These are phyloP conservation scores for Alternaria arborescens DNA, from an alignment of 2,329 filamentous ascomycete genomes.

Conservation along the genomic window DNA sequence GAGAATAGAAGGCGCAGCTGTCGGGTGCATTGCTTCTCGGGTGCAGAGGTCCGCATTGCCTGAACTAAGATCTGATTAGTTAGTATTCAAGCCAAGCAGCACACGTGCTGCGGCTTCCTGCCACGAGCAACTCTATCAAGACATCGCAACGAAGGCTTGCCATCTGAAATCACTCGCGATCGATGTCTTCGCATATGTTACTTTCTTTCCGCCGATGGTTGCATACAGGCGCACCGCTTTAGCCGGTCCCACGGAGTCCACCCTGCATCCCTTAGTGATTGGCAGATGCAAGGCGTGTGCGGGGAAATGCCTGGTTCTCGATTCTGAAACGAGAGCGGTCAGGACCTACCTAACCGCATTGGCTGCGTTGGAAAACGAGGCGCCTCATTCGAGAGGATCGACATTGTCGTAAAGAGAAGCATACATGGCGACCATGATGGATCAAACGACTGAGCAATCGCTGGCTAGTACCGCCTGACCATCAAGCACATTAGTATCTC, in stretches of 20 bases:
- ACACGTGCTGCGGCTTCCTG: slow-evolving; percentile 4
- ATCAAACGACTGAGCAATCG: not conserved
- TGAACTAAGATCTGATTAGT: slow-evolving; percentile 15
- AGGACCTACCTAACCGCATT: slow-evolving; percentile 11
- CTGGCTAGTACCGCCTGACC: not conserved
- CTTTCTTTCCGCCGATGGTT: not conserved
- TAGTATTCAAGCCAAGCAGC: not conserved
- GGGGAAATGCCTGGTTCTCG: slow-evolving; percentile 18
- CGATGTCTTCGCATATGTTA: slow-evolving; percentile 3
- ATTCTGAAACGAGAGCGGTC: slow-evolving; percentile 19
- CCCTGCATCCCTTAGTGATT: slow-evolving; percentile 6
- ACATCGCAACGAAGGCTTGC: slow-evolving; percentile 1
- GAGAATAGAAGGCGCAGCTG: not conserved
- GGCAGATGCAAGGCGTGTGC: slow-evolving; percentile 14
- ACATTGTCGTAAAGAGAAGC: not conserved
- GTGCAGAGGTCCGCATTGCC: slow-evolving; percentile 4
- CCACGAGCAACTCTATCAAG: slow-evolving; percentile 5
- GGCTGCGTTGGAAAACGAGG: slow-evolving; percentile 6
- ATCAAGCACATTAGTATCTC: not conserved
- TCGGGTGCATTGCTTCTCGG: slow-evolving; percentile 13
- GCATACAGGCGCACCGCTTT: slow-evolving; percentile 5
- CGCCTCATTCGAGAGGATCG: slow-evolving; percentile 13
- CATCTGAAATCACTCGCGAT: not conserved
- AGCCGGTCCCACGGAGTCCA: slow-evolving; percentile 14
- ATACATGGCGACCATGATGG: not conserved